Base-by-base conservation (phyloP, 1,284 basidiomycete genomes). In the Gomphus sp. region DNA sequence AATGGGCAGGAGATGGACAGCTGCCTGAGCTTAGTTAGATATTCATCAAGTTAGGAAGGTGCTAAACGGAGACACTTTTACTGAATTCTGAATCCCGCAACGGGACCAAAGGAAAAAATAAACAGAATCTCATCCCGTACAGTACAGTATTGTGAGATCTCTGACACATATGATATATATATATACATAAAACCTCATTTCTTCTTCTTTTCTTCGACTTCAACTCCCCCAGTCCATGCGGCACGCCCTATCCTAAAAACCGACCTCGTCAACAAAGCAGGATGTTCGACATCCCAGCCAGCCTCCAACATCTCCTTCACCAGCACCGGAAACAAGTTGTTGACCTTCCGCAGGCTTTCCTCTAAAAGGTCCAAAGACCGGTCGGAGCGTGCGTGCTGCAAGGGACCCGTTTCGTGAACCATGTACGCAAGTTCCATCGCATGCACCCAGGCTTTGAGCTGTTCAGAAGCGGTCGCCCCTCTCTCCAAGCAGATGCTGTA, bases 381-480 rank as follows among this genome's bases (percentile, higher is more conserved):
- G n/a, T 53, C 52, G 7, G 54, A 44, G 12, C 22, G 18, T 14
- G 25, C 14, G n/a, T n/a, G n/a, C 2, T 31, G 25, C 5, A 53
- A 16, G 18, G 52, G 52, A 22, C 52, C 52, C 12, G 14, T n/a
- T 53, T 53, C 52, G 25, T 39, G 16, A 8, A 47, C 49, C 14
- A 43, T 22, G 51, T 58, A 36, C 2, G 66, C 66, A 31, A 70
- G 48, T 59, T 72, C 70, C 43, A 65, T 62, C 1, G 78, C 80
- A 61, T 80, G 76, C 41, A 76, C 63, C 83, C 84, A 85, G 18
- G 79, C 82, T 60, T 78, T 78, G 53, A 84, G 71, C 55, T 80
- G 76, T 66, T 84, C 81, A 28, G 66, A 59, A 3, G 73, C 63
- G 14, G 63, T 64, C 56, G 80, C 77, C 4, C 74, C 75, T 28